Conservation (phyloP, 306 rosid genomes). For the Medicago arabica region DNA sequence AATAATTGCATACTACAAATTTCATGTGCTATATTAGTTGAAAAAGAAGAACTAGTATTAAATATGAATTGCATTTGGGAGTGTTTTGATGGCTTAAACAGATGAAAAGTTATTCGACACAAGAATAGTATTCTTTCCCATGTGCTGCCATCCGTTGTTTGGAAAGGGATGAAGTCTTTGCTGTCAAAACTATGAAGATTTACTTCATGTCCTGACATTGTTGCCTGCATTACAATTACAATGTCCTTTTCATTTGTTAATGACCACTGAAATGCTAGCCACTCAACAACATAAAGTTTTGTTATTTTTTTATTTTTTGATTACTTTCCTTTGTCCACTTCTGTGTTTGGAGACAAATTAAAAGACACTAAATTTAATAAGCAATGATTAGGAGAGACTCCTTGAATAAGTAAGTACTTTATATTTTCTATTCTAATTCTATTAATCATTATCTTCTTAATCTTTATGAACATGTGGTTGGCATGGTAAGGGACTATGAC, state of each 20-base stretch:
- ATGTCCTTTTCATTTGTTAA: slow-evolving; percentile 46
- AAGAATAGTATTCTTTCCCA: slow-evolving; percentile 39
- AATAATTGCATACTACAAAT: slow-evolving; percentile 8
- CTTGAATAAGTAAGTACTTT: background rate
- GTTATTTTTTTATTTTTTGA: slow-evolving; percentile 21
- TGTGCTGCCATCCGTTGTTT: slow-evolving; percentile 33
- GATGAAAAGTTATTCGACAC: slow-evolving; percentile 30
- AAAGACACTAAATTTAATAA: background rate
- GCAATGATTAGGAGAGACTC: slow-evolving; percentile 23
- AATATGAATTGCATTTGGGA: slow-evolving; percentile 25
- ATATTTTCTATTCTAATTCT: slow-evolving; percentile 6
- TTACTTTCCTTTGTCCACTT: slow-evolving; percentile 38
- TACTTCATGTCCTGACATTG: slow-evolving; percentile 42
- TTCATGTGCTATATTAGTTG: slow-evolving; percentile 11
- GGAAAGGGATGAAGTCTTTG: slow-evolving; percentile 11
- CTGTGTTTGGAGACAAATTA: slow-evolving; percentile 35
- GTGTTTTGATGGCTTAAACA: slow-evolving; percentile 33
- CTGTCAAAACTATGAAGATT: slow-evolving; percentile 45
- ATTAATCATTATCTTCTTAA: slow-evolving; percentile 22
- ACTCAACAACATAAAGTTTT: slow-evolving; percentile 38
- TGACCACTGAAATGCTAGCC: slow-evolving; percentile 49
- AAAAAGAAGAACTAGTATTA: slow-evolving; percentile 22
- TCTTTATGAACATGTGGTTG: background rate
- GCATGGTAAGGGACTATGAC: no score
- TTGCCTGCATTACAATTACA: slow-evolving; percentile 39